These are phyloP conservation scores for Botrytis medusae DNA, from an alignment of 2,329 filamentous ascomycete genomes.

Conservation along the genomic window DNA sequence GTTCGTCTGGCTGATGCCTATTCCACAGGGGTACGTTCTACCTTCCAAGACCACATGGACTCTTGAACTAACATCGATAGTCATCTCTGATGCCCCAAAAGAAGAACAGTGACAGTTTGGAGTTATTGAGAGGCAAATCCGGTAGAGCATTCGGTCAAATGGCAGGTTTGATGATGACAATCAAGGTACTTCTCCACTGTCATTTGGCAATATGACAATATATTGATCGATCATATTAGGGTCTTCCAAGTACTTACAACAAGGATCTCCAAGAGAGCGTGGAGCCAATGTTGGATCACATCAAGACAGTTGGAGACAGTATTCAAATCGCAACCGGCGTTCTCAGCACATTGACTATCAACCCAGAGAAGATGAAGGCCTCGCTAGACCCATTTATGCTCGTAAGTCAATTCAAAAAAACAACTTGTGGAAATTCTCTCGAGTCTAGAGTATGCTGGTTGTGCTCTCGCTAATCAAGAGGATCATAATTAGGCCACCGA, in stretches of 20 bases:
- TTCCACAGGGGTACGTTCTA: slow-evolving; percentile 56
- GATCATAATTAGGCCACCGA: slow-evolving; percentile 46
- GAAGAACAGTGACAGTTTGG: slow-evolving; percentile 75
- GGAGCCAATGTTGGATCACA: slow-evolving; percentile 80
- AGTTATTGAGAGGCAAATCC: slow-evolving; percentile 74
- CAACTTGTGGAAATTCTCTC: neutral
- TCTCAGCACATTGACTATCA: slow-evolving; percentile 67
- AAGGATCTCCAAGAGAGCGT: slow-evolving; percentile 67
- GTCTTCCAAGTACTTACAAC: slow-evolving; percentile 54
- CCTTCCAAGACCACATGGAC: neutral
- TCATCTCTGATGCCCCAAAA: slow-evolving; percentile 54
- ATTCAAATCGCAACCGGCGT: slow-evolving; percentile 82
- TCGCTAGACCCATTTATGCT: slow-evolving; percentile 83
- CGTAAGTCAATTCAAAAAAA: slow-evolving; percentile 9
- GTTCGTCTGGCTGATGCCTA: slow-evolving; percentile 76
- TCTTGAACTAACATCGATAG: slow-evolving; percentile 19
- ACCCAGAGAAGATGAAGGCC: slow-evolving; percentile 74
- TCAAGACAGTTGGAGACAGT: slow-evolving; percentile 79
- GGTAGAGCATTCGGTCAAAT: slow-evolving; percentile 79
- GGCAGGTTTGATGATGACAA: slow-evolving; percentile 71
- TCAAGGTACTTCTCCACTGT: slow-evolving; percentile 41
- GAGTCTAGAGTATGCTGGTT: slow-evolving; percentile 5
- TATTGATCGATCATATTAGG: slow-evolving; percentile 45
- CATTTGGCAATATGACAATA: neutral
- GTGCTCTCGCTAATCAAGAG: slow-evolving; percentile 1